Base-by-base conservation (phyloP, 2,329 filamentous ascomycete species). In the Dactylellina cionopaga region DNA sequence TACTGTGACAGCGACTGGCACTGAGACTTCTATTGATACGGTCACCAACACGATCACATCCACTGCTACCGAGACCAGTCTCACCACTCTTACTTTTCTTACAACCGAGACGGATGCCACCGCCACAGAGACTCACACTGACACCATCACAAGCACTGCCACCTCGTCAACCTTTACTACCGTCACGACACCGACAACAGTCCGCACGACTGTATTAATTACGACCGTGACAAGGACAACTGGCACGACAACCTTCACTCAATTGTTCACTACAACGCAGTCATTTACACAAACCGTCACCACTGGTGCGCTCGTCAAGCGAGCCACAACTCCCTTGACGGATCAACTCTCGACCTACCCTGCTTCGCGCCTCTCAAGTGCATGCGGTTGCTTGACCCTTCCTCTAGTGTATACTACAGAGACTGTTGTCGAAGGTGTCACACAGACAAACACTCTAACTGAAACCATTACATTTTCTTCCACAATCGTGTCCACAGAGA, bases 381-480 rank as follows among this genome's bases (percentile, higher is more conserved):
- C 58, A n/a, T 63, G 58, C 35, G n/a, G 24, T n/a, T 63, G 58
- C 24, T 63, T 63, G 35, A 63, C 58, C 5, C 24, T 63, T 6
- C 58, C 58, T 11, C n/a, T 63, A n/a, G 44, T 41, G 2, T 13
- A 11, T 22, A 39, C 41, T 13, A 63, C 58, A 1, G 9, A 31
- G 11, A 41, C 58, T 7, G 46, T 63, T 1, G 51, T 35, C 3
- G 29, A 51, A 13, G 22, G 6, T 2, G n/a, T 47, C 31, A 63
- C 58, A 5, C 17, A 63, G 24, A 17, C 27, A 15, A 39, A 52
- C 11, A 63, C 58, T 15, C 11, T 17, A 3, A 22, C 46, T n/a
- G 22, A 52, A 6, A 51, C 58, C 29, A 29, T 17, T 15, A 10
- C 24, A 4, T 44, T 52, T 13, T 52, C 58, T 15, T 22, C 22